These are phyloP conservation scores for Talaromyces sp. DNA, from an alignment of 2,329 filamentous ascomycete genomes.

Conservation along the genomic window DNA sequence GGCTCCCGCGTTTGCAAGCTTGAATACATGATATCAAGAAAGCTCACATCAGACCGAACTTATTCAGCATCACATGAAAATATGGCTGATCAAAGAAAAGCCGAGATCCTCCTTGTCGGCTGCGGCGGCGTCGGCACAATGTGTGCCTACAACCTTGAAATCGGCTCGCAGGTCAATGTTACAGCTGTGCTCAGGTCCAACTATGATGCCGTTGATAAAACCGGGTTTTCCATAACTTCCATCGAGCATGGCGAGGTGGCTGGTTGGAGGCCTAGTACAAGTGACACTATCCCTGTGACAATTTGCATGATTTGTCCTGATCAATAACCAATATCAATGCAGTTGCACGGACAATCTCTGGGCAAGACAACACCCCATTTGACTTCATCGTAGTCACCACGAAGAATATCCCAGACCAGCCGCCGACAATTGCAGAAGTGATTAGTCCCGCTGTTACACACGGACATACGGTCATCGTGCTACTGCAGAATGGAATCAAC, in stretches of 20 bases:
- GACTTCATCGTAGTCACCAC: conserved; percentile 58
- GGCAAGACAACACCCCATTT: conserved; percentile 30
- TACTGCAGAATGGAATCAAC: conserved; percentile 59
- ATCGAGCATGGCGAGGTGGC: conserved; percentile 49
- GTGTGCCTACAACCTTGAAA: conserved; percentile 54
- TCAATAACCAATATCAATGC: conserved; percentile 12
- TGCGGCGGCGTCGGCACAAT: conserved; percentile 59
- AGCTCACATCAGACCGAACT: neutral
- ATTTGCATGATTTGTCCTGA: neutral
- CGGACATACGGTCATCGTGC: conserved; percentile 50
- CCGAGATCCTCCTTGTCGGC: conserved; percentile 53
- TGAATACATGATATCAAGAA: neutral
- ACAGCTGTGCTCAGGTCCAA: conserved; percentile 59
- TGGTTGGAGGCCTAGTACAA: conserved; percentile 46
- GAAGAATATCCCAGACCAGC: conserved; percentile 57
- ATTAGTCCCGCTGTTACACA: conserved; percentile 51
- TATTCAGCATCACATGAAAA: neutral
- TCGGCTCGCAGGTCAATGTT: conserved; percentile 50
- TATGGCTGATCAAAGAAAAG: conserved; percentile 25
- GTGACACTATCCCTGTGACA: conserved; percentile 25
- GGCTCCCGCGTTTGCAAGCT: neutral
- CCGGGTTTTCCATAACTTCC: conserved; percentile 56
- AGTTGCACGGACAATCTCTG: conserved; percentile 47
- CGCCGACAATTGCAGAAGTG: conserved; percentile 48
- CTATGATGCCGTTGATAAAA: conserved; percentile 47